Evolutionary conservation across 345 rosid species (phyloP).

Genomic region (Cochlearia excelsa): DNA sequence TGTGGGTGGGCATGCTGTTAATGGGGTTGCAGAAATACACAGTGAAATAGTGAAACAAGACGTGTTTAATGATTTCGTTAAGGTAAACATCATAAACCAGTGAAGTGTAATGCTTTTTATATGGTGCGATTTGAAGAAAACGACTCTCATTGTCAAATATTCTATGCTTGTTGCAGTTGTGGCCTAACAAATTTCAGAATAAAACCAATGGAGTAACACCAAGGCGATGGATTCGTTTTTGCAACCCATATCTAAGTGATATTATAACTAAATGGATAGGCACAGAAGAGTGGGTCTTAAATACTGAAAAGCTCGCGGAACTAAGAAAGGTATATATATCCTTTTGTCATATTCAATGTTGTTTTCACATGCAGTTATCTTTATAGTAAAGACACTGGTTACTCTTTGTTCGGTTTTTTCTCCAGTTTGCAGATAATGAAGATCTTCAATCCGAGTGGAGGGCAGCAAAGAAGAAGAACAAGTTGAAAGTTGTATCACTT

Average conservation of each 20-base stretch:
- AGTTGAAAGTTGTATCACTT: constrained; percentile 62
- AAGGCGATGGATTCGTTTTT: constrained; percentile 73
- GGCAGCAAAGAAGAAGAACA: constrained; percentile 64
- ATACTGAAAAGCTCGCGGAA: constrained; percentile 58
- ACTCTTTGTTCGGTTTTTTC: constrained; percentile 17
- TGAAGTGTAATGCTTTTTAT: constrained; percentile 5
- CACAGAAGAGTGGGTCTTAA: constrained; percentile 69
- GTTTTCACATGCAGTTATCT: constrained; percentile 12
- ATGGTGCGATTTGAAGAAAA: constrained; percentile 11
- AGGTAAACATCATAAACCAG: constrained; percentile 40
- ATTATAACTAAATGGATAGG: constrained; percentile 65
- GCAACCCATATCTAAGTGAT: constrained; percentile 66
- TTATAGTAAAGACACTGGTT: background rate
- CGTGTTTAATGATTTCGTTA: constrained; percentile 59
- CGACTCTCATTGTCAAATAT: constrained; percentile 14
- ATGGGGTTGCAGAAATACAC: constrained; percentile 80
- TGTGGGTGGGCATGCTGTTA: constrained; percentile 66
- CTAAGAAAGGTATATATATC: constrained; percentile 48
- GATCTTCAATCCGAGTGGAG: constrained; percentile 70
- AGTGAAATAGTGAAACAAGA: constrained; percentile 71
- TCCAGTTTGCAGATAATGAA: constrained; percentile 66
- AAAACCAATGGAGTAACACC: constrained; percentile 86
- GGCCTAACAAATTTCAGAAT: constrained; percentile 74
- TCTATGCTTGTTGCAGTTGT: constrained; percentile 47
- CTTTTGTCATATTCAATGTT: constrained; percentile 12